A percentile compares a stretch with the other conserved stretches of the same genome.
Evolutionary conservation across 2,329 filamentous ascomycete genomes (phyloP).

Genomic region (Fulvia fulva): DNA sequence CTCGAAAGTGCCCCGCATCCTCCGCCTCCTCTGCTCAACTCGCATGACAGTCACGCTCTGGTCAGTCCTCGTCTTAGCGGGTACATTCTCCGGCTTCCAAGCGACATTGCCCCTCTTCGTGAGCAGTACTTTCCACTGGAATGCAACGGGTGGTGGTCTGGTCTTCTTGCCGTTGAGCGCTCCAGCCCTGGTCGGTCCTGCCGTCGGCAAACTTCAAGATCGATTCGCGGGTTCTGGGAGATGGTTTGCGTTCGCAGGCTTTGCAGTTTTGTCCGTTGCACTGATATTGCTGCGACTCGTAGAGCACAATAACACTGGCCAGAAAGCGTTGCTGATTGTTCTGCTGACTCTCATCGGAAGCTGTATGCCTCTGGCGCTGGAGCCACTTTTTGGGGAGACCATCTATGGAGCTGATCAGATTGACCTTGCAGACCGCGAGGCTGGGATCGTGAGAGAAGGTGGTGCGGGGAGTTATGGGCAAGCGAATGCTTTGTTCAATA

Average conservation of each 20-base stretch:
- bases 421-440: conserved; percentile 8
- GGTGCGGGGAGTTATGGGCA: conserved; percentile 41
- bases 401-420: conserved; percentile 15
- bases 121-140: conserved; percentile 19
- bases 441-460: conserved; percentile 20
- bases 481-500: conserved; percentile 46
- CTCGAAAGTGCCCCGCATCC: conserved; percentile 11
- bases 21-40: conserved; percentile 17
- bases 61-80: conserved; percentile 20
- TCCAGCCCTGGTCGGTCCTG: conserved; percentile 22
- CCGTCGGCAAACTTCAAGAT: conserved; percentile 21
- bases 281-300: conserved; percentile 20
- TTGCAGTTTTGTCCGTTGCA: conserved; percentile 11
- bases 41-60: conserved; percentile 22
- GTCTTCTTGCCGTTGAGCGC: conserved; percentile 24
- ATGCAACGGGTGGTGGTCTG: conserved; percentile 18
- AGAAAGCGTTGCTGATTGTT: conserved; percentile 19
- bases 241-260: conserved; percentile 19
- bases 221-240: conserved; percentile 13
- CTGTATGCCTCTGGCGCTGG: conserved; percentile 18
- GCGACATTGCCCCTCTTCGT: conserved; percentile 21
- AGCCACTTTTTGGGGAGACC: conserved; percentile 23
- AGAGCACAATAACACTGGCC: conserved; percentile 5
- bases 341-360: conserved; percentile 18
- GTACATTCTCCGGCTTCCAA: conserved; percentile 20